Base-by-base conservation (phyloP, 352 stramenopile genomes). In the Vaucheria bursata region DNA sequence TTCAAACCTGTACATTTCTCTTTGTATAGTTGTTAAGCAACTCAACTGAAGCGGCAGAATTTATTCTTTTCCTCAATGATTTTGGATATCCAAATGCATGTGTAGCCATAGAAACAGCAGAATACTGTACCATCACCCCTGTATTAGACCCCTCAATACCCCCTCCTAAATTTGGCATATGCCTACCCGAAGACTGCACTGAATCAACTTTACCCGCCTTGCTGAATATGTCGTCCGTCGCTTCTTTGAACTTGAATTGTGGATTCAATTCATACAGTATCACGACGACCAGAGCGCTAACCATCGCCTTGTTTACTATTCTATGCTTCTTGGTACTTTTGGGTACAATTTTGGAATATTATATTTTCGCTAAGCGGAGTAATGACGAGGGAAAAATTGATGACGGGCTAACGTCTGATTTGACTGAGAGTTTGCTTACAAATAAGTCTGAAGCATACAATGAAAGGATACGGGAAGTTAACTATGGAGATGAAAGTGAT, bases 151-250 rank as follows among this genome's bases (percentile, higher is more conserved):
- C 74, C 29, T 79, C 74, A 29, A 25, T 25, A 25, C 45, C 25
- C 12, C 45, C 45, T 12, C 45, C 25, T 12, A 12, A 25, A 12
- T 25, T 79, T 12, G 74, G 74, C 5, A 7, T 71, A n/a, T 79
- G 74, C 59, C 34, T 79, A 29, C 74, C 74, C 3, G n/a, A 38
- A 33, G 71, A 40, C 34, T 79, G 74, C 29, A 40, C 37, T 67
- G 49, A 35, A 7, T 38, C 4, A 4, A 73, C 34, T 1, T 29
- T 79, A 34, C 18, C 33, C 25, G 74, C 38, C 34, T 4, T 79
- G 29, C n/a, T 40, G 34, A 75, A 53, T 45, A 12, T 79, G 8
- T 69, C 52, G 1, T 53, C 72, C 18, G 65, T 37, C 12, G n/a
- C n/a, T n/a, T 39, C 29, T 37, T 2, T 75, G 5, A 52, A 31